A percentile compares a stretch with the other conserved stretches of the same genome.
These are phyloP conservation scores for Cyathus striatus DNA, from an alignment of 768 basidiomycete genomes.

Conservation along the genomic window DNA sequence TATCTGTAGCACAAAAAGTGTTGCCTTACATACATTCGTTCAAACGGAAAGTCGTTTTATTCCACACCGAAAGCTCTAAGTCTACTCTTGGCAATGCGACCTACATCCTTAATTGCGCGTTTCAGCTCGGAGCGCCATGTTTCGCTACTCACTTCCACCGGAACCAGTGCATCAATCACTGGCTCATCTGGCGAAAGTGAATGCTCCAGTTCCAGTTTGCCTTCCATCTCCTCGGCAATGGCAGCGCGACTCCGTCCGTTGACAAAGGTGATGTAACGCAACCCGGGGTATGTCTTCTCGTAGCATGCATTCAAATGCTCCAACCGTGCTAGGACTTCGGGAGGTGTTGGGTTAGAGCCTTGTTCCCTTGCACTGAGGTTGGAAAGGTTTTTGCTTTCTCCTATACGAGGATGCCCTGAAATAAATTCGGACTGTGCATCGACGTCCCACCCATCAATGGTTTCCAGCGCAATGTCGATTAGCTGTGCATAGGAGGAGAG, in stretches of 20 bases:
- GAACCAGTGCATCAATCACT: slow-evolving; percentile 25
- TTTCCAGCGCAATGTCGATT: slow-evolving; percentile 45
- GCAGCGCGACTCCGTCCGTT: slow-evolving; percentile 71
- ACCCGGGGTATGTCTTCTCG: slow-evolving; percentile 63
- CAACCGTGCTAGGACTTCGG: slow-evolving; percentile 70
- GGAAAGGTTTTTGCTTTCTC: slow-evolving; percentile 73
- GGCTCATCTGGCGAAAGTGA: slow-evolving; percentile 42
- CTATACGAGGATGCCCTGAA: slow-evolving; percentile 85
- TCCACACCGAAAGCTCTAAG: slow-evolving; percentile 39
- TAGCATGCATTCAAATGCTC: slow-evolving; percentile 74
- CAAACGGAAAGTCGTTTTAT: too few species aligned
- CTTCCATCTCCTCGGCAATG: slow-evolving; percentile 81
- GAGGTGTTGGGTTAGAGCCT: slow-evolving; percentile 50
- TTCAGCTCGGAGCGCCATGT: slow-evolving; percentile 65
- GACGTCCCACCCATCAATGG: slow-evolving; percentile 49
- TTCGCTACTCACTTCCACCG: slow-evolving; percentile 30
- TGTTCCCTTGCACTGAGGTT: slow-evolving; percentile 79
- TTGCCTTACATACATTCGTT: slow-evolving; percentile 4
- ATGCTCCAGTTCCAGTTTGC: slow-evolving; percentile 46
- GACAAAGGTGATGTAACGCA: slow-evolving; percentile 91
- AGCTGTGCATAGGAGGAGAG: slow-evolving; percentile 46
- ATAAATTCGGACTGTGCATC: slow-evolving; percentile 59
- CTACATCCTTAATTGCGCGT: slow-evolving; percentile 71
- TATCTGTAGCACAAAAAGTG: too few species aligned
- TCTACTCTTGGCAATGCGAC: slow-evolving; percentile 71